Conservation (phyloP, 192 early-diverging fungal species). For the Phlyctochytrium bullatum region DNA sequence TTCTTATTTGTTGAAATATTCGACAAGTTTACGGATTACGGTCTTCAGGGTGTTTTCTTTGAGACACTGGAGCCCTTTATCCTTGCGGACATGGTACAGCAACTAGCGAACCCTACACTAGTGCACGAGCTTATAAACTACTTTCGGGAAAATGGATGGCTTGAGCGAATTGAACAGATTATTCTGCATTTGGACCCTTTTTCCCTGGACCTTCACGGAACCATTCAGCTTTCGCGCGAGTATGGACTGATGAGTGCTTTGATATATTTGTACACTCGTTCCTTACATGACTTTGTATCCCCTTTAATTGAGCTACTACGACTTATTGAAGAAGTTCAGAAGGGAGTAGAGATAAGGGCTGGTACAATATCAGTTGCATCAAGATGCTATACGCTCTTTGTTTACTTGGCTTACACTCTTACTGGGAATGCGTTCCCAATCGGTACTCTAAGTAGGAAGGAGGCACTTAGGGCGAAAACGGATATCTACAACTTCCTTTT, state of each 20-base stretch:
- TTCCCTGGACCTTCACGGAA: constrained; percentile 42
- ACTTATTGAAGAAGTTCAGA: constrained; percentile 12
- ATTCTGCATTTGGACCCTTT: constrained; percentile 43
- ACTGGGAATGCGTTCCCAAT: constrained; percentile 53
- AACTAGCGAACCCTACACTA: constrained; percentile 34
- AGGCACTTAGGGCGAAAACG: constrained; percentile 26
- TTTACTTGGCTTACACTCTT: constrained; percentile 48
- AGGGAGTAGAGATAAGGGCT: neutral
- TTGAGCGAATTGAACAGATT: constrained; percentile 43
- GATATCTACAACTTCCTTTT: constrained; percentile 48
- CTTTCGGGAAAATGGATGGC: constrained; percentile 24
- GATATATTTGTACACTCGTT: constrained; percentile 41
- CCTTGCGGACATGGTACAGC: constrained; percentile 31
- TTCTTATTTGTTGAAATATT: constrained; percentile 52
- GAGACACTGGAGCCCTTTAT: constrained; percentile 41
- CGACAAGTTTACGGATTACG: constrained; percentile 40
- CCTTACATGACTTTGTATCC: constrained; percentile 41
- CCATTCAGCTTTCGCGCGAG: constrained; percentile 30
- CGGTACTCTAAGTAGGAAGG: constrained; percentile 29
- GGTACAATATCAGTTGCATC: constrained; percentile 18
- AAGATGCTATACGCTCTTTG: constrained; percentile 39
- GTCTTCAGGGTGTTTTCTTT: constrained; percentile 33
- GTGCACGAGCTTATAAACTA: constrained; percentile 30
- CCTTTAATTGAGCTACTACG: constrained; percentile 38
- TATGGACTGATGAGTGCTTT: constrained; percentile 36